Conservation (phyloP, 2,329 filamentous ascomycete genomes). For the Calonectria honghensis region DNA sequence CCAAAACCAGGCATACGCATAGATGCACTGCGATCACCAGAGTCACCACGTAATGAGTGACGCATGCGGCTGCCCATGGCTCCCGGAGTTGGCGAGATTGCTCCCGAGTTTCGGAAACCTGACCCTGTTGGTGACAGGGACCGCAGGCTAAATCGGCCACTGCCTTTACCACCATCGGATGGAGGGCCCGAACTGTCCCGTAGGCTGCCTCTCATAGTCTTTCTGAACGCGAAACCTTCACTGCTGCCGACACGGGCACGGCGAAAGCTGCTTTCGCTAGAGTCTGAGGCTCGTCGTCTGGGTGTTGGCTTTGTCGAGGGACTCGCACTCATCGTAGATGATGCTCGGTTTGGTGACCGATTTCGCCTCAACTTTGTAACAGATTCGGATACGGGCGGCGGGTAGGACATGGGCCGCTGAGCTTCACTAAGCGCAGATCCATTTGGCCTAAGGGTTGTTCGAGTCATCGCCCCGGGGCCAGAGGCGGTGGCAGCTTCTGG, state of each 20-base stretch:
- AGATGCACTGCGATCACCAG: slow-evolving; percentile 59
- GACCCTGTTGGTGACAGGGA: slow-evolving; percentile 81
- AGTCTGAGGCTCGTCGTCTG: slow-evolving; percentile 76
- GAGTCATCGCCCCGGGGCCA: slow-evolving; percentile 49
- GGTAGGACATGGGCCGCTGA: slow-evolving; percentile 57
- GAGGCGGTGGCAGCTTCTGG: slow-evolving; percentile 37
- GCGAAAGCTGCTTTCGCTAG: slow-evolving; percentile 89
- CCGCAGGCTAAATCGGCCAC: slow-evolving; percentile 81
- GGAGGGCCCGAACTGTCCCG: slow-evolving; percentile 49
- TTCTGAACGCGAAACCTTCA: slow-evolving; percentile 78
- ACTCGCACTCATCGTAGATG: slow-evolving; percentile 33
- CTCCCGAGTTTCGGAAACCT: slow-evolving; percentile 65
- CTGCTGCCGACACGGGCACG: slow-evolving; percentile 71
- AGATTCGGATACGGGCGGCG: slow-evolving; percentile 47
- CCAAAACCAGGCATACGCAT: slow-evolving; percentile 66
- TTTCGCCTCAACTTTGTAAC: slow-evolving; percentile 50
- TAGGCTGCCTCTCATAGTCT: slow-evolving; percentile 78
- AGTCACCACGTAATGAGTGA: slow-evolving; percentile 66
- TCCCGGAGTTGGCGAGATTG: slow-evolving; percentile 61
- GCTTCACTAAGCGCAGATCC: slow-evolving; percentile 34
- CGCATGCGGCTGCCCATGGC: slow-evolving; percentile 64
- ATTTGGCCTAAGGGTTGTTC: slow-evolving; percentile 52
- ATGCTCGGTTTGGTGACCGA: slow-evolving; percentile 51
- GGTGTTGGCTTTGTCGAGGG: slow-evolving; percentile 60
- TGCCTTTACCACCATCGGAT: slow-evolving; percentile 57